These are phyloP conservation scores for Salix koriyanagi DNA, from an alignment of 345 rosid genomes.

Conservation along the genomic window DNA sequence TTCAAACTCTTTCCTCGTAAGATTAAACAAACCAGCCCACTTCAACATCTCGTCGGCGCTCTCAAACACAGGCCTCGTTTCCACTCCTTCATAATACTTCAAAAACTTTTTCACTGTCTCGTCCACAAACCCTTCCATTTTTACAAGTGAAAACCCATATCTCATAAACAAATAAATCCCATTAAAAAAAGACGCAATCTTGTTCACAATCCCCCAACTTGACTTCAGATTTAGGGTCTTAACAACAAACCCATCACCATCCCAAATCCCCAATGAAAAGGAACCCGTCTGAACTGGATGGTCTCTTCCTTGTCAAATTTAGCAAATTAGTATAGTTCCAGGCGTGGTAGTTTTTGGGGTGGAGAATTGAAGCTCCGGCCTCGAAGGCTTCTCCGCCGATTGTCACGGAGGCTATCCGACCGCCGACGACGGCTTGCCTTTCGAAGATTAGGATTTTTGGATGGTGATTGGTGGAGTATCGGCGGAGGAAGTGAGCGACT, in stretches of 20 bases:
- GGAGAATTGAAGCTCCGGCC: conserved; percentile 90
- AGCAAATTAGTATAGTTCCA: conserved; percentile 51
- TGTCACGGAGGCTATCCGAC: conserved; percentile 74
- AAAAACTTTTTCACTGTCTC: conserved; percentile 64
- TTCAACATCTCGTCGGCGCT: conserved; percentile 89
- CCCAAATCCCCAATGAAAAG: conserved; percentile 68
- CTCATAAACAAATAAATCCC: conserved; percentile 49
- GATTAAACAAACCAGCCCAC: conserved; percentile 77
- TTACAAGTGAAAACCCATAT: conserved; percentile 71
- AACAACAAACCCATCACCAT: conserved; percentile 59
- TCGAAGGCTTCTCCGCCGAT: conserved; percentile 65
- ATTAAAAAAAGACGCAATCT: conserved; percentile 55
- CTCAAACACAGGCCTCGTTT: conserved; percentile 64
- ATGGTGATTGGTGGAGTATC: conserved; percentile 28
- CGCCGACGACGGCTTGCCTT: conserved; percentile 66
- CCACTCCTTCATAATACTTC: conserved; percentile 63
- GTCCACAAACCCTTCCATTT: conserved; percentile 67
- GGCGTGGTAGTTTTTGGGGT: conserved; percentile 79
- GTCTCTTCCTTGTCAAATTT: conserved; percentile 40
- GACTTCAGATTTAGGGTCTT: conserved; percentile 43
- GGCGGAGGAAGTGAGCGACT: conserved; percentile 78
- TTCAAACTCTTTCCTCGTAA: conserved; percentile 56
- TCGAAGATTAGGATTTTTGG: conserved; percentile 53
- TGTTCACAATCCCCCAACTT: conserved; percentile 44
- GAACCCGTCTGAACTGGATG: conserved; percentile 44